phyloP scores from a whole-genome alignment of 345 rosid genomes.

The Moringa oleifera region DNA sequence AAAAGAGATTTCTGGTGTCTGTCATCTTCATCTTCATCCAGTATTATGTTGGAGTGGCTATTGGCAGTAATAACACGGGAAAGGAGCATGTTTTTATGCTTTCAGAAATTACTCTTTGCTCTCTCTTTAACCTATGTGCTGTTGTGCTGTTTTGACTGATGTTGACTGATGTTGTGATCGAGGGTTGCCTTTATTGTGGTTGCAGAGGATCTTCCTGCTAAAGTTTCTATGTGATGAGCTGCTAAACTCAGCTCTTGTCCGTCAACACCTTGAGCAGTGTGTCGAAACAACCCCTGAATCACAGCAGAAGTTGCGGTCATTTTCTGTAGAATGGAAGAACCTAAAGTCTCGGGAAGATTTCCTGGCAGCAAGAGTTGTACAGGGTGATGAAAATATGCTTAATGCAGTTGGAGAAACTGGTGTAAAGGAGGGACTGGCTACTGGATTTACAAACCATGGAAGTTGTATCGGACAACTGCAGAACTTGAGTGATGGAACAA shows the following conservation, averaged over 20 bases:
- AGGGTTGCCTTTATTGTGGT: conserved; percentile 15
- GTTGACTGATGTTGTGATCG: conserved; percentile 11
- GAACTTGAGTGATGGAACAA: conserved; percentile 12
- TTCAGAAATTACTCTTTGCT: conserved; percentile 2
- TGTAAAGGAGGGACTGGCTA: conserved; percentile 28
- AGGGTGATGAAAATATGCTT: conserved; percentile 32
- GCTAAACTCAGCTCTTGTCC: conserved; percentile 71
- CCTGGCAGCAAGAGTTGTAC: conserved; percentile 53
- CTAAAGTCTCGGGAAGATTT: conserved; percentile 64
- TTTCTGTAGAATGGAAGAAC: conserved; percentile 59
- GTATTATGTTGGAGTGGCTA: not conserved
- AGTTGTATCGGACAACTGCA: conserved; percentile 18
- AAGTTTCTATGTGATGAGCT: conserved; percentile 89
- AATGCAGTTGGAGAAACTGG: conserved; percentile 35
- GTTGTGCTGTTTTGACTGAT: conserved; percentile 10
- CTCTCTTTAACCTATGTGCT: not conserved
- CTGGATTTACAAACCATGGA: conserved; percentile 19
- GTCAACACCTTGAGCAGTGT: conserved; percentile 91
- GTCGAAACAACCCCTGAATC: conserved; percentile 63
- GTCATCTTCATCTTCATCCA: no score
- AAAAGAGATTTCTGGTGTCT: not conserved
- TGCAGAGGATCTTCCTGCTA: conserved; percentile 81
- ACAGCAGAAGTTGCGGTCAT: conserved; percentile 85
- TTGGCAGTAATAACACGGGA: not conserved
- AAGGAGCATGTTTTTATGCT: not conserved